Percentiles rank a stretch among this genome's conserved stretches.
These are phyloP conservation scores for Maudiozyma saulgeensis DNA, from an alignment of 805 yeast species.

Conservation along the genomic window DNA sequence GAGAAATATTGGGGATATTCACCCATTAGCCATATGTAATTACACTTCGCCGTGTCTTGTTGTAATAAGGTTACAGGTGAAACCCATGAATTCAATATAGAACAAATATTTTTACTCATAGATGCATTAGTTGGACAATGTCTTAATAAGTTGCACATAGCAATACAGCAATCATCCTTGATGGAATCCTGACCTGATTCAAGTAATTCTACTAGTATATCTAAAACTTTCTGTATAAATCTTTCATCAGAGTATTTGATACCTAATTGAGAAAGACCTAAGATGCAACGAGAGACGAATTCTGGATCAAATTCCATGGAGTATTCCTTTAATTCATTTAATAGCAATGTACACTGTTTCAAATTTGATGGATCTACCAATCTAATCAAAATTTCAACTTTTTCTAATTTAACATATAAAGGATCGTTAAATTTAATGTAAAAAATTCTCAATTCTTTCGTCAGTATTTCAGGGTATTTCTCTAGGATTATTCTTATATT, in stretches of 20 bases:
- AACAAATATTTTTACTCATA: slow-evolving; percentile 20
- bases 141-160: slow-evolving; percentile 56
- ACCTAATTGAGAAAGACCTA: slow-evolving; percentile 64
- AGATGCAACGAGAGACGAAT: slow-evolving; percentile 55
- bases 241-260: slow-evolving; percentile 43
- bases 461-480: slow-evolving; percentile 71
- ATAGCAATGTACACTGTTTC: slow-evolving; percentile 45
- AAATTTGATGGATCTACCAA: slow-evolving; percentile 43
- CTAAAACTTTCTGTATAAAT: slow-evolving; percentile 46
- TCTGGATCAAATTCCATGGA: slow-evolving; percentile 80
- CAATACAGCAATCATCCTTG: slow-evolving; percentile 49
- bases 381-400: slow-evolving; percentile 64
- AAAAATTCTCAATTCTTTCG: slow-evolving; percentile 77
- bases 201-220: slow-evolving; percentile 47
- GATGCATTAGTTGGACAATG: slow-evolving; percentile 42
- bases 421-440: slow-evolving; percentile 85
- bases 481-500: slow-evolving; percentile 85
- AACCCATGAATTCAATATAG: slow-evolving; percentile 30
- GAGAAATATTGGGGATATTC: slow-evolving; percentile 58
- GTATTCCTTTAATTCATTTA: slow-evolving; percentile 69
- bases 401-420: slow-evolving; percentile 64
- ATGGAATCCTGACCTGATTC: slow-evolving; percentile 52
- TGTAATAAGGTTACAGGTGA: slow-evolving; percentile 39
- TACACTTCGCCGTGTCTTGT: slow-evolving; percentile 38
- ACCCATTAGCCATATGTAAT: slow-evolving; percentile 62